Evolutionary conservation across 2,329 filamentous ascomycete genomes (phyloP).

Genomic region (Fusarium subtropicale): DNA sequence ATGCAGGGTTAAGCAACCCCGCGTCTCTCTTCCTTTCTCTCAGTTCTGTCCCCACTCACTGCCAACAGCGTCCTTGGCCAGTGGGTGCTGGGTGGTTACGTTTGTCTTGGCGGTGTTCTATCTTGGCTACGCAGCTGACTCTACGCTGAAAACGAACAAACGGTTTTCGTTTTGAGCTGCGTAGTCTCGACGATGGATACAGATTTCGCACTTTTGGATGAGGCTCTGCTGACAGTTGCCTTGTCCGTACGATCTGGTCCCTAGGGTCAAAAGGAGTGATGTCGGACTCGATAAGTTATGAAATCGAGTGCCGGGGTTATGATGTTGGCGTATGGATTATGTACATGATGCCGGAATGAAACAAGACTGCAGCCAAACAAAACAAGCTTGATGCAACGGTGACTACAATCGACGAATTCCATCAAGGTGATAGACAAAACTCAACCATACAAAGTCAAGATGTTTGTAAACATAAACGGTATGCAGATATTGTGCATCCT

Average conservation of each 20-base stretch:
- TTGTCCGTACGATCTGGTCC: conserved; percentile 34
- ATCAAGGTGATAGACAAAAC: background rate
- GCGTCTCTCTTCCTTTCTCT: conserved; percentile 9
- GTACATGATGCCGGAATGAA: conserved; percentile 49
- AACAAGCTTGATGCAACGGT: background rate
- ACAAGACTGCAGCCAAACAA: conserved; percentile 36
- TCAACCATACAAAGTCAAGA: background rate
- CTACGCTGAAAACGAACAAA: conserved; percentile 1
- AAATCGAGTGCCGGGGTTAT: conserved; percentile 41
- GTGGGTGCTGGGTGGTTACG: conserved; percentile 20
- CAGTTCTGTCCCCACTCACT: conserved; percentile 8
- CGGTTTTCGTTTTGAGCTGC: conserved; percentile 9
- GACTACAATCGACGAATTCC: background rate
- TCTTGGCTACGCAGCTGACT: conserved; percentile 23
- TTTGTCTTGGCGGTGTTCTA: conserved; percentile 15
- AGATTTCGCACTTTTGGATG: conserved; percentile 36
- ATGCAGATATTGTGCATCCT: conserved; percentile 38
- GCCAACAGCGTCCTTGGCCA: conserved; percentile 18
- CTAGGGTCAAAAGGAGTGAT: conserved; percentile 39
- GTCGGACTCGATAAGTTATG: conserved; percentile 29
- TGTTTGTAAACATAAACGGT: conserved; percentile 6
- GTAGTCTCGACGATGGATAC: conserved; percentile 28
- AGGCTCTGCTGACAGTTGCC: conserved; percentile 33
- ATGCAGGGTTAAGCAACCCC: conserved; percentile 75
- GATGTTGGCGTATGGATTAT: conserved; percentile 45